These are phyloP conservation scores for Xerocomus brunneocitrinus DNA, from an alignment of 768 basidiomycete genomes.

Conservation along the genomic window DNA sequence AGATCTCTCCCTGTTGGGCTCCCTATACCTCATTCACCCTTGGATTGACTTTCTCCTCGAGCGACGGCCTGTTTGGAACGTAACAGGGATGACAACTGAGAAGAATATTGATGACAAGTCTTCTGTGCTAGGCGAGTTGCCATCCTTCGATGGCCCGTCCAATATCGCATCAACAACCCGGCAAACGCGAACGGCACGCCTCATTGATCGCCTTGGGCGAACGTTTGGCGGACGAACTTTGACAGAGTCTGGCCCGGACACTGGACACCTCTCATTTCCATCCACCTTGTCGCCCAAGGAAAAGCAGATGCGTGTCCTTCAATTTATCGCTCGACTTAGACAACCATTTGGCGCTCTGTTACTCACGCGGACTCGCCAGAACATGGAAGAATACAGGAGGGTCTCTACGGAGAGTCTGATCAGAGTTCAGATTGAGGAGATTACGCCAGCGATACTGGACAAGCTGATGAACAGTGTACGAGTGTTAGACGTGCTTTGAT, in stretches of 20 bases:
- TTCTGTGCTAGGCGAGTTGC: background rate
- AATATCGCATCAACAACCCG: no score
- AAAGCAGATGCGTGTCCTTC: background rate
- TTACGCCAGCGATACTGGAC: no score
- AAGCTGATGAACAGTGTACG: no score
- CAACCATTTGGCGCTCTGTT: background rate
- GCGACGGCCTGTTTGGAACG: background rate
- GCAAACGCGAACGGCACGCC: background rate
- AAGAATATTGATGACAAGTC: background rate
- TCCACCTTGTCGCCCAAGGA: background rate
- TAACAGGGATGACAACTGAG: background rate
- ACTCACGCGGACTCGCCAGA: background rate
- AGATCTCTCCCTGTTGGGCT: background rate
- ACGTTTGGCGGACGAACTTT: background rate
- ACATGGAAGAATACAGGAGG: background rate
- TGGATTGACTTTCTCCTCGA: conserved; percentile 12
- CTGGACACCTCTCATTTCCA: background rate
- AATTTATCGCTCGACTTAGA: background rate
- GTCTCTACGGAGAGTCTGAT: background rate
- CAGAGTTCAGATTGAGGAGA: background rate
- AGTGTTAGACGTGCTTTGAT: no score
- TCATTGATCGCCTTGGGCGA: background rate
- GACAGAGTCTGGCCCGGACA: background rate
- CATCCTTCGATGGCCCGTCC: background rate
- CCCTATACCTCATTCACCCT: conserved; percentile 4